Percentiles rank a stretch among this genome's conserved stretches.
Conservation (phyloP, 2,329 filamentous ascomycete species). For the Myriangium duriaei region DNA sequence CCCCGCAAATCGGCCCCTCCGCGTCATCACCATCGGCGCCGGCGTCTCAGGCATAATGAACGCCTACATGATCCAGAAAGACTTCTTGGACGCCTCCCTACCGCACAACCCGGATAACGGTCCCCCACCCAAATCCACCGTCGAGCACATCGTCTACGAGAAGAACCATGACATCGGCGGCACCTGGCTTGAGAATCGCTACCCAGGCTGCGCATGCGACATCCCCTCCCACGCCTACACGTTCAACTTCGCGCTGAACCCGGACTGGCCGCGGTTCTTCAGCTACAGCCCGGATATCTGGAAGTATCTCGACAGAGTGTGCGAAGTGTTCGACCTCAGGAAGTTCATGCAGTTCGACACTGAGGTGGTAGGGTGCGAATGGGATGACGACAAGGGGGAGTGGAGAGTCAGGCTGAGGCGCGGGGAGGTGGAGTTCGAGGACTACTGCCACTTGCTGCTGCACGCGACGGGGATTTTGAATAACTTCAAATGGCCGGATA, state of each 20-base stretch:
- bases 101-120: constrained; percentile 1
- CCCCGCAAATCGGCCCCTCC: constrained; percentile 31
- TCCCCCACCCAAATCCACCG: constrained; percentile 23
- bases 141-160: constrained; percentile 38
- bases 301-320: constrained; percentile 37
- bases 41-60: constrained; percentile 36
- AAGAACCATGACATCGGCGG: constrained; percentile 34
- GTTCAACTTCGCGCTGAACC: constrained; percentile 31
- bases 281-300: constrained; percentile 35
- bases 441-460: constrained; percentile 32
- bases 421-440: constrained; percentile 23
- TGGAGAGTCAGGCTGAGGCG: constrained; percentile 40
- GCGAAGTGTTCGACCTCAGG: constrained; percentile 35
- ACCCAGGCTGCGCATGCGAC: constrained; percentile 31
- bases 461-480: constrained; percentile 34
- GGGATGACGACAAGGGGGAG: constrained; percentile 36
- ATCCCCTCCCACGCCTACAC: constrained; percentile 35
- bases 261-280: constrained; percentile 37
- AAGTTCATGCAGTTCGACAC: constrained; percentile 43
- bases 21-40: constrained; percentile 36
- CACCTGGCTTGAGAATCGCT: constrained; percentile 35
- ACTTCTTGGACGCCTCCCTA: constrained; percentile 15
- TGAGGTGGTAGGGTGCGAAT: constrained; percentile 34
- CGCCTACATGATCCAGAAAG: constrained; percentile 37
- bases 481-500: constrained; percentile 25